These are phyloP conservation scores for Trichomonascus vanleenenianus DNA, from an alignment of 805 yeast species.

Conservation along the genomic window DNA sequence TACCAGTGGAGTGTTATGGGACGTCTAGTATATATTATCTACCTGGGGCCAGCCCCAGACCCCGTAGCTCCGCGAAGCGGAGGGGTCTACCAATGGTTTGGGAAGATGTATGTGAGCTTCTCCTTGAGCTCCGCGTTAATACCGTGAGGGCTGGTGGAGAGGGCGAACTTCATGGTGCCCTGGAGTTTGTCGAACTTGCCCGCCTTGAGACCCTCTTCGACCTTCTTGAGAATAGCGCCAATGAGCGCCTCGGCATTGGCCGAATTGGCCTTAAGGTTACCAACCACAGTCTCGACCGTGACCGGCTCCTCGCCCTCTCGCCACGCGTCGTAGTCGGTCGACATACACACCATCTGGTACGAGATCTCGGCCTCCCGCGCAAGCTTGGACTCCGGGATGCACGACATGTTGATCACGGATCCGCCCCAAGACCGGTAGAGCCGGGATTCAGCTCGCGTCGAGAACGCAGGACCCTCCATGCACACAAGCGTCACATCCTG, in stretches of 20 bases:
- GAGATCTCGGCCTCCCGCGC: slow-evolving; percentile 97
- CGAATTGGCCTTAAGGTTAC: slow-evolving; percentile 79
- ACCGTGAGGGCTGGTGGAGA: slow-evolving; percentile 68
- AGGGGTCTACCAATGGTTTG: slow-evolving; percentile 83
- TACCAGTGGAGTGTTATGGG: no score
- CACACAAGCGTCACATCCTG: slow-evolving; percentile 81
- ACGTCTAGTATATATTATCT: no score
- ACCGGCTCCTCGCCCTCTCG: slow-evolving; percentile 92
- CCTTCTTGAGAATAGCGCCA: slow-evolving; percentile 53
- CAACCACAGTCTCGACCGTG: slow-evolving; percentile 94
- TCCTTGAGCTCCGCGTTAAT: slow-evolving; percentile 64
- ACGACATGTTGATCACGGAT: slow-evolving; percentile 93
- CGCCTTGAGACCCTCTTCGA: slow-evolving; percentile 48
- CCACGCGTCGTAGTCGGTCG: slow-evolving; percentile 99
- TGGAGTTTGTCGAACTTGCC: slow-evolving; percentile 64
- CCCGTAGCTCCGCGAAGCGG: no score
- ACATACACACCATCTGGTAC: slow-evolving; percentile 98
- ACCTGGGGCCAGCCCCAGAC: no score
- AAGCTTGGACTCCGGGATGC: slow-evolving; percentile 92
- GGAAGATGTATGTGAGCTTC: slow-evolving; percentile 81
- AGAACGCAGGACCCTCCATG: slow-evolving; percentile 99
- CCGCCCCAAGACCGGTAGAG: slow-evolving; percentile 87
- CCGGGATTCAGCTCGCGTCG: slow-evolving; percentile 92
- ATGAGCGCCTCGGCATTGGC: slow-evolving; percentile 79
- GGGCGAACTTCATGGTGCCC: slow-evolving; percentile 74